Base-by-base conservation (phyloP, 306 rosid genomes). In the Myrica gale region DNA sequence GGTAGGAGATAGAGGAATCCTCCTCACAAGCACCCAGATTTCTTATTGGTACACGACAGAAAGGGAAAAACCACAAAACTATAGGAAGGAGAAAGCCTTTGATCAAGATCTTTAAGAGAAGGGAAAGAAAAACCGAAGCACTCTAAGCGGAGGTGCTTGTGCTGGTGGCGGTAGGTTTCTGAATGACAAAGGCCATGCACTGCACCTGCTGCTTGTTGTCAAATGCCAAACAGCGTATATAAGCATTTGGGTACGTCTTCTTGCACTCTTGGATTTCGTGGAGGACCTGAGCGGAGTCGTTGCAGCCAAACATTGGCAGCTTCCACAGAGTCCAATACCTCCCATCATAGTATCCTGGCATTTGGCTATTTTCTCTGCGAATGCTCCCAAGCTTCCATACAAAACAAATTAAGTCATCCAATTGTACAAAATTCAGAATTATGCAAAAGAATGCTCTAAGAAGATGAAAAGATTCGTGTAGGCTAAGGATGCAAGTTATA, bases 321-420 rank as follows among this genome's bases (percentile, higher is more conserved):
- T 91, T 91, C 97, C 97, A 91, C 70, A 91, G 41, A 70, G 97
- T 89, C 94, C 97, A 91, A 73, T 91, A 91, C 72, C 97, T 87
- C 10, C 97, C 97, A 79, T 91, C 97, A 77, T 91, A 89, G 79
- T 91, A 91, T n/a, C 97, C 97, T 3, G 94, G 91, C 82, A 83
- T 89, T 45, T 17, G 70, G 78, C 92, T 89, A 73, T 89, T 86
- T 74, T 82, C 91, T 74, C 94, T 87, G 4, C 10, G 69, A 67
- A 91, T 23, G 74, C 21, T 13, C 60, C 94, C 97, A 74, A 72
- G 74, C 97, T 91, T 83, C 79, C 67, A 71, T 16, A 10, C 37
- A 1, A 37, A 50, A 17, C 23, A 5, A 6, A 37, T 26, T 2
- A 68, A 54, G n/a, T 42, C 39, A 62, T 61, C 63, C 63, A 65